phyloP scores from a whole-genome alignment of 495 filamentous ascomycete species.

The Aspergillus coremiiformis region DNA sequence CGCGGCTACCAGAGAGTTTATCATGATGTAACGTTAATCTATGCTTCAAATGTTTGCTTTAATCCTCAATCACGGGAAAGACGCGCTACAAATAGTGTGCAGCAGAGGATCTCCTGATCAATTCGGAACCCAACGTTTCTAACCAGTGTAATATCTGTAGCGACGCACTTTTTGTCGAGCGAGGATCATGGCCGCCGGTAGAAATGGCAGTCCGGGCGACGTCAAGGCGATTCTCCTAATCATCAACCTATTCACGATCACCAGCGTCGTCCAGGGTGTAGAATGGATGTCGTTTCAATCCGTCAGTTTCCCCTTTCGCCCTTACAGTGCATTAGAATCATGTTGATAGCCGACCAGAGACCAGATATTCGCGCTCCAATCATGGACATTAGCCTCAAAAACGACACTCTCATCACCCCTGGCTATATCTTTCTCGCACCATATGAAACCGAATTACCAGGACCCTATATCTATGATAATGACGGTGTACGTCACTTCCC shows the following conservation, averaged over 20 bases:
- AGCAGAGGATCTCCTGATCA: too few relatives aligned
- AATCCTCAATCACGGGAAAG: too few relatives aligned
- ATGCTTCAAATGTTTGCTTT: too few relatives aligned
- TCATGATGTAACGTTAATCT: too few relatives aligned
- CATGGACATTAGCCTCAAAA: background rate
- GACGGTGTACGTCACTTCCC: background rate
- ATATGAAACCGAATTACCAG: background rate
- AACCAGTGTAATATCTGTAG: too few relatives aligned
- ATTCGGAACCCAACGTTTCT: too few relatives aligned
- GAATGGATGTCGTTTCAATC: background rate
- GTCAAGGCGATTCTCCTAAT: too few relatives aligned
- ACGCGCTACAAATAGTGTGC: too few relatives aligned
- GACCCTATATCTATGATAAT: background rate
- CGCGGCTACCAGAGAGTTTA: too few relatives aligned
- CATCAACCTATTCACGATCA: background rate
- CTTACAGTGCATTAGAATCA: background rate
- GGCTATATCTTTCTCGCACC: background rate
- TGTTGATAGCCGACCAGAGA: background rate
- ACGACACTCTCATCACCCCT: background rate
- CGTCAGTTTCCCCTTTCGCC: background rate
- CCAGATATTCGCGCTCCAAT: background rate
- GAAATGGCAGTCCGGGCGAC: too few relatives aligned
- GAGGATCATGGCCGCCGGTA: too few relatives aligned
- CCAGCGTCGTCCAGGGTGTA: background rate
- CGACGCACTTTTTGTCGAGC: too few relatives aligned